These are phyloP conservation scores for Rasamsonia emersonii DNA, from an alignment of 2,329 filamentous ascomycete species.

Conservation along the genomic window DNA sequence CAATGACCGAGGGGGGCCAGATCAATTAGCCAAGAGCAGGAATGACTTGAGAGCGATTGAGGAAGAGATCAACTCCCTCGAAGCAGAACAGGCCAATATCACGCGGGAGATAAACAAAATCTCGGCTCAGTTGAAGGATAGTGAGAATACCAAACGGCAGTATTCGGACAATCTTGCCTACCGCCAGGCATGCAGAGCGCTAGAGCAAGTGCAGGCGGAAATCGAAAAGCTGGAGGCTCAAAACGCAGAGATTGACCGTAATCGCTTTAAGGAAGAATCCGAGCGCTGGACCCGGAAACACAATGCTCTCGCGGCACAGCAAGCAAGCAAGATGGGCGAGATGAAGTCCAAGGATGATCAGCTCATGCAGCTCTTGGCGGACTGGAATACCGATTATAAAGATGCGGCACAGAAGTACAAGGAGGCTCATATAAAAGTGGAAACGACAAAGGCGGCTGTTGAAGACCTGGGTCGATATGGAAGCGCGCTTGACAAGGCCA, in stretches of 20 bases:
- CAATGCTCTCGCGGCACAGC: slow-evolving; percentile 62
- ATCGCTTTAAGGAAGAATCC: slow-evolving; percentile 63
- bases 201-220: slow-evolving; percentile 59
- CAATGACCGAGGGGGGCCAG: slow-evolving; percentile 62
- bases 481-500: slow-evolving; percentile 81
- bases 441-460: slow-evolving; percentile 84
- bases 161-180: slow-evolving; percentile 85
- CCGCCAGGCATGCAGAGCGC: slow-evolving; percentile 61
- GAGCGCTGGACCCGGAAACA: slow-evolving; percentile 57
- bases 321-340: slow-evolving; percentile 64
- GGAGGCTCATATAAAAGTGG: slow-evolving; percentile 79
- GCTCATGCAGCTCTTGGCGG: slow-evolving; percentile 59
- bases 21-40: slow-evolving; percentile 60
- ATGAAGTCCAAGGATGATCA: slow-evolving; percentile 82
- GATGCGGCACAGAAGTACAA: slow-evolving; percentile 73
- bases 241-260: slow-evolving; percentile 75
- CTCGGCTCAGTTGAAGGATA: slow-evolving; percentile 66
- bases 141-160: slow-evolving; percentile 73
- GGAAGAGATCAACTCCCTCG: slow-evolving; percentile 54
- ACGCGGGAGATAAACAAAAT: slow-evolving; percentile 67
- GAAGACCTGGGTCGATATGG: slow-evolving; percentile 80
- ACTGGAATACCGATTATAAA: slow-evolving; percentile 82
- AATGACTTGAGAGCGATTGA: slow-evolving; percentile 62
- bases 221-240: slow-evolving; percentile 67
- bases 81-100: slow-evolving; percentile 59